Base-by-base conservation (phyloP, 2,329 filamentous ascomycete species). In the Colletotrichum sp. region DNA sequence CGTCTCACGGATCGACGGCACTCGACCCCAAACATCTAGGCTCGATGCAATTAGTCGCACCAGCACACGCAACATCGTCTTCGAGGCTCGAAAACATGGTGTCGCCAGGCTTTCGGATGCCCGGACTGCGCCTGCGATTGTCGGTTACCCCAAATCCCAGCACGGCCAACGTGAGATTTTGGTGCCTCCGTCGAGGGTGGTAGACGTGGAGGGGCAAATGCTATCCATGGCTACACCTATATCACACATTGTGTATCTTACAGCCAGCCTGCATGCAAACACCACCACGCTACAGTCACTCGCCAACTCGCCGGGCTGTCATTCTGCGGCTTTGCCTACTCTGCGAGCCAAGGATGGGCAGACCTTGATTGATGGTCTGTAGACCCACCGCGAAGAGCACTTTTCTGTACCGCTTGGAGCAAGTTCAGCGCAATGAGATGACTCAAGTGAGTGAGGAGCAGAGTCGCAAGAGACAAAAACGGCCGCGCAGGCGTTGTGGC, bases 111-210 rank as follows among this genome's bases (percentile, higher is more conserved):
- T 44, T 65, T 26, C 69, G 55, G 69, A 67, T 62, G 24, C n/a
- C 62, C 55, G 62, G 24, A 32, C 39, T 70, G 16, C 34, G 39
- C 5, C 15, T 71, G 30, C 32, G 52, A 55, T 44, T 32, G n/a
- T 63, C 55, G 36, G 26, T 63, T 49, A 36, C 60, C n/a, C 36
- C 52, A 21, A 34, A 21, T 28, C 21, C 26, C 30, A 62, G 30
- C 64, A 26, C 26, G 21, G 62, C 69, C 59, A 73, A 77, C 69
- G 74, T 77, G 30, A 77, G 73, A 77, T 71, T 77, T 77, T 77
- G 74, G 69, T 60, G 34, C 26, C 21, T 36, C 24, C 44, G 24
- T 21, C 28, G 16, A 63, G 34, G 68, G 67, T 72, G 28, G 67
- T 44, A 67, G 44, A 30, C 24, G 36, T n/a, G 64, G 34, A 63